phyloP scores from a whole-genome alignment of 2,329 filamentous ascomycete species.

The Arthrobotrys megalospora region DNA sequence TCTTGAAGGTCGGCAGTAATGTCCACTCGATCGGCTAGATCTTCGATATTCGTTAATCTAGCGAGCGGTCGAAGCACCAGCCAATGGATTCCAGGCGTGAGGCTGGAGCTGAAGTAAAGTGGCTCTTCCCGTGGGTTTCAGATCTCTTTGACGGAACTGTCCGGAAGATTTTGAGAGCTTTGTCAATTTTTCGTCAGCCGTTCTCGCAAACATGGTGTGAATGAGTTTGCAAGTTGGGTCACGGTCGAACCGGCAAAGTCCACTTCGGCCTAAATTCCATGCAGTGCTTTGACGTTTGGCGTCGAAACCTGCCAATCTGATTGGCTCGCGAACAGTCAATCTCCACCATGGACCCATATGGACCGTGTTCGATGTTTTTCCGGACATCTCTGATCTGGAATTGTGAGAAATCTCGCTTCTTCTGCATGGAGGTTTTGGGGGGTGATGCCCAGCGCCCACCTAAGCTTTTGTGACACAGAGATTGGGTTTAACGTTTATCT shows the following conservation, averaged over 20 bases:
- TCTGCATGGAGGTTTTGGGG: constrained; percentile 12
- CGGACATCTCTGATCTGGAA: constrained; percentile 15
- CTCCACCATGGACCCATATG: constrained; percentile 5
- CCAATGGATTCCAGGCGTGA: too few species aligned
- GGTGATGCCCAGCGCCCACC: background rate
- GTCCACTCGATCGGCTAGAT: too few species aligned
- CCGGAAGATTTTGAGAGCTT: background rate
- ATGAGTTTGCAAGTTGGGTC: constrained; percentile 16
- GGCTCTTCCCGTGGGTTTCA: too few species aligned
- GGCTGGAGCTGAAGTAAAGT: background rate
- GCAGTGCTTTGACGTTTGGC: constrained; percentile 45
- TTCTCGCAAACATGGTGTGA: constrained; percentile 27
- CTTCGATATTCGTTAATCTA: too few species aligned
- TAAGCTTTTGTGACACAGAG: background rate
- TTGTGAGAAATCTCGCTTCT: background rate
- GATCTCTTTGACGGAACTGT: background rate
- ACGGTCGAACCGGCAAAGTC: constrained; percentile 14
- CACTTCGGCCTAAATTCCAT: constrained; percentile 37
- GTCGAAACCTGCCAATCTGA: constrained; percentile 7
- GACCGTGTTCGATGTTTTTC: background rate
- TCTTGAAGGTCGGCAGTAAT: too few species aligned
- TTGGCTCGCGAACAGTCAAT: constrained; percentile 37
- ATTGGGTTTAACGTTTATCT: background rate
- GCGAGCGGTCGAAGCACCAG: too few species aligned
- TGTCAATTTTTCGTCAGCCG: background rate